phyloP scores from a whole-genome alignment of 2,329 filamentous ascomycete species.

The Fusarium sp. region DNA sequence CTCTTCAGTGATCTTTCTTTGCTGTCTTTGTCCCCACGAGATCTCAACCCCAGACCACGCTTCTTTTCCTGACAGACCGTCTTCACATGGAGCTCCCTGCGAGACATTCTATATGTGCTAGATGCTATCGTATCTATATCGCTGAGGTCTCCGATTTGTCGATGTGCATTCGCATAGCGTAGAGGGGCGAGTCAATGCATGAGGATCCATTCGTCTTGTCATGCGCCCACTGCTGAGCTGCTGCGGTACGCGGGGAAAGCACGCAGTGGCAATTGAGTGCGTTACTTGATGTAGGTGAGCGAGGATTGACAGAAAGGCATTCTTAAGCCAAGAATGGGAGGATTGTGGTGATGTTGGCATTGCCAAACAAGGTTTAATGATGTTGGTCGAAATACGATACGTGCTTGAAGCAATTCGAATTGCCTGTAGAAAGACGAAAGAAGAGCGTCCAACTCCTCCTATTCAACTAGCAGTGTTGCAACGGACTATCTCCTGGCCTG shows the following conservation, averaged over 20 bases:
- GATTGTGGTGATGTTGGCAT: neutral
- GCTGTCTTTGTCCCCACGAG: neutral
- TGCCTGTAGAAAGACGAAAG: neutral
- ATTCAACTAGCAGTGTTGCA: neutral
- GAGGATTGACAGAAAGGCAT: neutral
- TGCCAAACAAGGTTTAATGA: neutral
- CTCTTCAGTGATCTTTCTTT: neutral
- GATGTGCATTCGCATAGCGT: conserved; percentile 15
- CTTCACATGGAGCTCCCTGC: conserved; percentile 24
- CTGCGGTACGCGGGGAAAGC: neutral
- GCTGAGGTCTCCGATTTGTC: conserved; percentile 13
- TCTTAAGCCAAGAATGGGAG: neutral
- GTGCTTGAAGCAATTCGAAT: neutral
- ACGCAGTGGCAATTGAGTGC: neutral
- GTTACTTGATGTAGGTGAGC: neutral
- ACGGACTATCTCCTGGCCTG: neutral
- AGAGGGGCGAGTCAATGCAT: conserved; percentile 15
- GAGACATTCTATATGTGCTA: conserved; percentile 14
- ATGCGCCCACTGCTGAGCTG: neutral
- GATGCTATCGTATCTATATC: conserved; percentile 2
- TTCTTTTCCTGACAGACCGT: neutral
- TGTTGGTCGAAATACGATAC: neutral
- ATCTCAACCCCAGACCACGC: neutral
- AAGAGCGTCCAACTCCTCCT: neutral
- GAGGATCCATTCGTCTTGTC: conserved; percentile 16